Percentiles rank a stretch among this genome's conserved stretches.
These are phyloP conservation scores for Fusarium citri DNA, from an alignment of 2,329 filamentous ascomycete species.

Conservation along the genomic window DNA sequence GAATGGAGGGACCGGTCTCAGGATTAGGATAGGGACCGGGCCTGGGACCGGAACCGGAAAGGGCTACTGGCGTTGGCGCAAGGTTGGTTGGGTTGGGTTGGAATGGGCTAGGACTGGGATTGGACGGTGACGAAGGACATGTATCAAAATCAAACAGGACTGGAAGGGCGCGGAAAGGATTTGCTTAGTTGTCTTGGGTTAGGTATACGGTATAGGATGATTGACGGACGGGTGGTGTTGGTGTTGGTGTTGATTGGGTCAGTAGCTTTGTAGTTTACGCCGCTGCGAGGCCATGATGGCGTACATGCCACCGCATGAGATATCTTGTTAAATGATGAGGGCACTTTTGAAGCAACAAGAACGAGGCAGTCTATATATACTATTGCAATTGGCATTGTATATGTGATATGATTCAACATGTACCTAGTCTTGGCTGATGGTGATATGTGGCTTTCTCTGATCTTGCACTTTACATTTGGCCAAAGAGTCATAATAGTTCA, in stretches of 20 bases:
- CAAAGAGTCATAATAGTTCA: not conserved
- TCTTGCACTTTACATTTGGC: not conserved
- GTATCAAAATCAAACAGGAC: slow-evolving; percentile 43
- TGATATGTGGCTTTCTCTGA: not conserved
- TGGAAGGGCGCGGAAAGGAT: slow-evolving; percentile 32
- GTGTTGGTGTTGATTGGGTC: slow-evolving; percentile 2
- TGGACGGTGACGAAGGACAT: slow-evolving; percentile 41
- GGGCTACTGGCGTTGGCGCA: slow-evolving; percentile 45
- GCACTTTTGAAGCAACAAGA: slow-evolving; percentile 15
- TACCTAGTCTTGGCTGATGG: not conserved
- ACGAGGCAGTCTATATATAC: not conserved
- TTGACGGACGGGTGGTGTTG: slow-evolving; percentile 19
- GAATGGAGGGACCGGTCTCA: slow-evolving; percentile 8
- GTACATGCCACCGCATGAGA: slow-evolving; percentile 26
- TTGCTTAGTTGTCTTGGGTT: slow-evolving; percentile 41
- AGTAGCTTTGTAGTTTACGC: slow-evolving; percentile 12
- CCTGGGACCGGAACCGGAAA: slow-evolving; percentile 6
- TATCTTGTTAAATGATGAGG: slow-evolving; percentile 32
- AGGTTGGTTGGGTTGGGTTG: slow-evolving; percentile 30
- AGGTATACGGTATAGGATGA: slow-evolving; percentile 39
- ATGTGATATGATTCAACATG: too few relatives aligned
- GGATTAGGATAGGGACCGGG: slow-evolving; percentile 25
- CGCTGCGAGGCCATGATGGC: slow-evolving; percentile 26
- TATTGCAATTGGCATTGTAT: not conserved
- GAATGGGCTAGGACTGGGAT: slow-evolving; percentile 7